Percentiles rank a stretch among this genome's conserved stretches.
Conservation (phyloP, 805 yeast species). For the Ogataea trehaloabstinens region DNA sequence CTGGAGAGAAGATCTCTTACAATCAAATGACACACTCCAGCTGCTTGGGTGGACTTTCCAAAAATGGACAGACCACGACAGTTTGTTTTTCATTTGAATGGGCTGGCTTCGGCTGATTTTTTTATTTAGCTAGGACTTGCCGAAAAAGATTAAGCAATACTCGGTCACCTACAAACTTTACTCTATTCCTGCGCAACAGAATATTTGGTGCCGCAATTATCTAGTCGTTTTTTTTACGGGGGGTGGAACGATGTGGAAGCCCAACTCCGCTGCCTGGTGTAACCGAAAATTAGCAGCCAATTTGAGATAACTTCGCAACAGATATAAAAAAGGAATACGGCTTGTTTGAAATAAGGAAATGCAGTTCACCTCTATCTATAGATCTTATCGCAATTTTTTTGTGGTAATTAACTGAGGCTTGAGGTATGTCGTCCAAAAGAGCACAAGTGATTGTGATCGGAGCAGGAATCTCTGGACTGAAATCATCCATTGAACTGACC, state of each 20-base stretch:
- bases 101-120: conserved; percentile 87
- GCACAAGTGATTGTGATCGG: conserved; percentile 46
- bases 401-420: too few relatives aligned
- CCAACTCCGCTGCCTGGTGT: not conserved
- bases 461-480: conserved; percentile 54
- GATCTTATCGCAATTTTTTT: too few relatives aligned
- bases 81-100: conserved; percentile 79
- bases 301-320: conserved; percentile 2
- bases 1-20: conserved; percentile 32
- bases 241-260: not conserved
- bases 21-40: conserved; percentile 1
- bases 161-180: too few relatives aligned
- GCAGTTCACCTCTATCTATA: too few relatives aligned
- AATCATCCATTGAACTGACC: conserved; percentile 43
- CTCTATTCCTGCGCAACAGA: too few relatives aligned
- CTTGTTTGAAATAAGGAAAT: too few relatives aligned
- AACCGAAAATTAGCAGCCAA: conserved; percentile 10
- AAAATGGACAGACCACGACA: conserved; percentile 24
- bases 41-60: not conserved
- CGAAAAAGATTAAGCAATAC: not conserved
- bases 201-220: too few relatives aligned
- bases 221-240: too few relatives aligned
- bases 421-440: conserved; percentile 1
- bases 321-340: too few relatives aligned
- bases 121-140: not conserved